Evolutionary conservation across 352 stramenopile species (phyloP), one percentile per base, ranked within the genome.

Genomic region (Aphanomyces astaci): DNA sequence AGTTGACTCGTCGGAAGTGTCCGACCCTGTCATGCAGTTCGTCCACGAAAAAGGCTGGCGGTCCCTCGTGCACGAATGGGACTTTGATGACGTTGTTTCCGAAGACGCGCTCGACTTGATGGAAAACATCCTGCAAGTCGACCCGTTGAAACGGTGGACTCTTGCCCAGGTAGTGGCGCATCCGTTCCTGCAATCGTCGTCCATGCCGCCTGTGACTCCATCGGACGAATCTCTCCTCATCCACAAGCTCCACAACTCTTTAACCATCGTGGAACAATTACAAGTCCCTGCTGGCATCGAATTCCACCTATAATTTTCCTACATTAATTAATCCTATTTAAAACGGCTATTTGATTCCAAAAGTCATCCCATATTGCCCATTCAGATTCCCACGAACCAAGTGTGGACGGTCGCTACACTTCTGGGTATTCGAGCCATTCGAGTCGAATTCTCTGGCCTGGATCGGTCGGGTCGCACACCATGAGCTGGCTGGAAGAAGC

Each of bases 121-220:
- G 2, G 51, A 62, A n/a, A 45, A 59, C 11, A 48, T 68, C 30
- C 45, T 68, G 17, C 25, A 27, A 11, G 3, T 68, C 31, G 43
- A 68, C 31, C 62, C 62, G 30, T 15, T 15, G 15, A 24, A 36
- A 4, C 39, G 62, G 9, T 31, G 17, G 4, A 17, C 3, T 24
- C 13, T 68, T 15, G 15, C 36, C 11, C 3, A 65, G 19, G 36
- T 65, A 5, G 15, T 65, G 4, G 17, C 36, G 0, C 92, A 97
- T 64, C 86, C 89, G 67, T 97, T 96, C 71, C 64, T 96, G 69
- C 11, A 59, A 5, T 7, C 19, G 7, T 43, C 36, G 7, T 15
- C 7, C 9, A 25, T n/a, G 4, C 45, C 45, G 45, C 9, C 45
- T 10, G 45, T 53, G 39, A 46, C 39, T 27, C 24, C 22, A 4